Evolutionary conservation across 2,329 filamentous ascomycete genomes (phyloP).

Genomic region (Xylariaceae sp.): DNA sequence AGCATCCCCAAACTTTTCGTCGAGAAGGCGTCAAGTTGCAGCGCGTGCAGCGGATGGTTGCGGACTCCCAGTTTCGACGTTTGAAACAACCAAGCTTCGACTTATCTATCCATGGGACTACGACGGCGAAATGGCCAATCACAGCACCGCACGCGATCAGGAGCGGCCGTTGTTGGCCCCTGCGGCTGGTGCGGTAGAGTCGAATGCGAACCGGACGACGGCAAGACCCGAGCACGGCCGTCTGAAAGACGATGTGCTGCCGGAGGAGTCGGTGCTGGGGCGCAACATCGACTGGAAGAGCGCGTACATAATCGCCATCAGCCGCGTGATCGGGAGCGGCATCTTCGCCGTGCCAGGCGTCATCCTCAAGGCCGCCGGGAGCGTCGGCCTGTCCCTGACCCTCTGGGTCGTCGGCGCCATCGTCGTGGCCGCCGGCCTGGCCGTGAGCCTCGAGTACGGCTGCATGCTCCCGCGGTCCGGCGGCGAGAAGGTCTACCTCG

Average conservation of each 20-base stretch:
- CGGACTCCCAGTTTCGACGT: no score
- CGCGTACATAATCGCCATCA: conserved; percentile 63
- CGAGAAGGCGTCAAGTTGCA: no score
- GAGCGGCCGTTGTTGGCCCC: conserved; percentile 9
- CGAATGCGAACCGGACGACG: conserved; percentile 16
- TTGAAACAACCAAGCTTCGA: no score
- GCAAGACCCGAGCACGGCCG: conserved; percentile 23
- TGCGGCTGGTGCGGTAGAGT: neutral
- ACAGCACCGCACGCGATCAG: no score
- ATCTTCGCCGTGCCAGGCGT: conserved; percentile 68
- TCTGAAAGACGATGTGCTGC: conserved; percentile 55
- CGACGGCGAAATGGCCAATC: conserved; percentile 5
- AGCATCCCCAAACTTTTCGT: no score
- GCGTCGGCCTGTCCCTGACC: conserved; percentile 55
- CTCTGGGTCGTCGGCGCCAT: conserved; percentile 60
- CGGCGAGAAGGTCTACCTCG: conserved; percentile 65
- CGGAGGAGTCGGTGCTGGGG: conserved; percentile 52
- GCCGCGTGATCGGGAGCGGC: conserved; percentile 62
- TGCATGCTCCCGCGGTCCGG: conserved; percentile 66
- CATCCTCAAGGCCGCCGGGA: conserved; percentile 61
- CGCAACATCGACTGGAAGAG: conserved; percentile 58
- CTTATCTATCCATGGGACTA: no score
- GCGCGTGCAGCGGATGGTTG: no score
- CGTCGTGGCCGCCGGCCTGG: conserved; percentile 55
- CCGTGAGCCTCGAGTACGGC: conserved; percentile 61